These are phyloP conservation scores for Balakata baccata DNA, from an alignment of 345 rosid genomes.

Conservation along the genomic window DNA sequence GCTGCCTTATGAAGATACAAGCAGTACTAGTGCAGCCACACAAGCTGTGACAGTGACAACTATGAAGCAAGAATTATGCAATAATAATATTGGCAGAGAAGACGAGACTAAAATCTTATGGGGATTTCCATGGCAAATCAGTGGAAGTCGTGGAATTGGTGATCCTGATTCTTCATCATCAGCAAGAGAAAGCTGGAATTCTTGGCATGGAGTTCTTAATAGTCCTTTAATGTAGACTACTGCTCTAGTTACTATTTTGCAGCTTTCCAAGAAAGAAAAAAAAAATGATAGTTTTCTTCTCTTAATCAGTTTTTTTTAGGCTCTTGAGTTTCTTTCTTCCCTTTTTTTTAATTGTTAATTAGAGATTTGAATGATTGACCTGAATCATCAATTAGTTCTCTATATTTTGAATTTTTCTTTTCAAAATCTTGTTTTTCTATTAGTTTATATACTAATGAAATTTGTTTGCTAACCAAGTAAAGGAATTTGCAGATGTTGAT, in stretches of 20 bases:
- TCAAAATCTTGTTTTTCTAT: not conserved
- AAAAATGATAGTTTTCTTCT: not conserved
- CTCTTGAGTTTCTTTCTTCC: slow-evolving; percentile 23
- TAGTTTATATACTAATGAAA: slow-evolving; percentile 29
- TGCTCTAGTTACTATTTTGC: not conserved
- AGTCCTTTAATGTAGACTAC: slow-evolving; percentile 21
- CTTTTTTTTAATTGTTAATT: too few species aligned
- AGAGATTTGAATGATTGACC: slow-evolving; percentile 20
- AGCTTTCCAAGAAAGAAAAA: not conserved
- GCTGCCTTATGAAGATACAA: slow-evolving; percentile 34
- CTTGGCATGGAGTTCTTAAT: slow-evolving; percentile 30
- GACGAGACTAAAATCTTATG: slow-evolving; percentile 40
- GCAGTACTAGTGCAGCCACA: slow-evolving; percentile 30
- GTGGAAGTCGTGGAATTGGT: slow-evolving; percentile 32
- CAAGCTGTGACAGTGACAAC: slow-evolving; percentile 46
- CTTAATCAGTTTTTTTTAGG: slow-evolving; percentile 18
- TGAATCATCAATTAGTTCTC: slow-evolving; percentile 5
- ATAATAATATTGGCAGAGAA: slow-evolving; percentile 26
- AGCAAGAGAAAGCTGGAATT: slow-evolving; percentile 25
- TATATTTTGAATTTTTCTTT: not conserved
- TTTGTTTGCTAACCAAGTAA: slow-evolving; percentile 31
- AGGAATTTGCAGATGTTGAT: slow-evolving; percentile 19
- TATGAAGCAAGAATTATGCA: slow-evolving; percentile 56
- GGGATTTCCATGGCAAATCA: slow-evolving; percentile 80
- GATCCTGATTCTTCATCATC: slow-evolving; percentile 10